Percentiles rank a stretch among this genome's conserved stretches.
Evolutionary conservation across 371 early-diverging fungal genomes (phyloP).

Genomic region (Mortierella sp.): DNA sequence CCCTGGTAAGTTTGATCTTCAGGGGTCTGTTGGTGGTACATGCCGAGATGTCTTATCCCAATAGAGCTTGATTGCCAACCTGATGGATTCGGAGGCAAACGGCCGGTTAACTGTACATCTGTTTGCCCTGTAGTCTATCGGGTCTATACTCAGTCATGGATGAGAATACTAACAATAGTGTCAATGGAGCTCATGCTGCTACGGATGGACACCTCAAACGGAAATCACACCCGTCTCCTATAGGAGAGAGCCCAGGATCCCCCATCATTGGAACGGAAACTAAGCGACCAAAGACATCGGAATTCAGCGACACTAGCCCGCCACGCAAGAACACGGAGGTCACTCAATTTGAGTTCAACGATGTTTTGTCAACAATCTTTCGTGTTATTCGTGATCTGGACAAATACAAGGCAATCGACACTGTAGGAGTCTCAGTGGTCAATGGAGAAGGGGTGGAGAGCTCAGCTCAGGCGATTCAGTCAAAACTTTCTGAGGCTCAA

Average conservation of each 20-base stretch:
- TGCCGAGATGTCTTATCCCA: no score
- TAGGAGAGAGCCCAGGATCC: slow-evolving; percentile 28
- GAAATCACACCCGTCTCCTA: slow-evolving; percentile 41
- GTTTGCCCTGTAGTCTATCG: not conserved
- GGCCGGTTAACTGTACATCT: no score
- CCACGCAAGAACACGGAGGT: slow-evolving; percentile 32
- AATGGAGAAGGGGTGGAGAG: slow-evolving; percentile 30
- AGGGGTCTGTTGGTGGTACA: no score
- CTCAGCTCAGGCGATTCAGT: slow-evolving; percentile 14
- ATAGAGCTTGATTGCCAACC: no score
- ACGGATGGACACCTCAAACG: slow-evolving; percentile 27
- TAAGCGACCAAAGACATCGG: slow-evolving; percentile 41
- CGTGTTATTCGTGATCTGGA: slow-evolving; percentile 28
- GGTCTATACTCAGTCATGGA: slow-evolving; percentile 14
- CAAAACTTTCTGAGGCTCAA: slow-evolving; percentile 28
- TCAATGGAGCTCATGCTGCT: slow-evolving; percentile 18
- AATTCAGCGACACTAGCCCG: slow-evolving; percentile 16
- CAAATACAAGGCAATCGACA: slow-evolving; percentile 16
- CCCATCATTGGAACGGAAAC: slow-evolving; percentile 20
- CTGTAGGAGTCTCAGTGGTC: slow-evolving; percentile 7
- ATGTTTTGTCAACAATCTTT: slow-evolving; percentile 24
- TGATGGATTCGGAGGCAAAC: no score
- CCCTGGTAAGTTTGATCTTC: no score
- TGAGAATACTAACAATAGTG: slow-evolving; percentile 3
- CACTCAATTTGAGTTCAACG: slow-evolving; percentile 39